Base-by-base conservation (phyloP, 169 alveolate species). In the Plasmodium blacklocki region DNA sequence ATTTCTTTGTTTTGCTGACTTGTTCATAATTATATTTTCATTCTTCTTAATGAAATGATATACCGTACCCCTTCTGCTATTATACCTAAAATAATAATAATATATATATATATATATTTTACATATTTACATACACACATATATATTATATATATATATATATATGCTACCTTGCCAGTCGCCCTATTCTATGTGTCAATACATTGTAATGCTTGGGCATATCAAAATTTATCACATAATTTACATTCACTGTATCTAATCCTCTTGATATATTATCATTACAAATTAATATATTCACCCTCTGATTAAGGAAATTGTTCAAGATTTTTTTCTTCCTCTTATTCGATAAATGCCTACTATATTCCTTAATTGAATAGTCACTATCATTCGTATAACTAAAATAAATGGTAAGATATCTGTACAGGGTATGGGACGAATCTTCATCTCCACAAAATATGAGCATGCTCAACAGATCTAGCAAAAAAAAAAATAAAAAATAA, bases 241-340 rank as follows among this genome's bases (percentile, higher is more conserved):
- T 93, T 54, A 97, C 94, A 47, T 96, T 97, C 26, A 96, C 96
- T 15, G 97, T 95, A 90, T 97, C 98, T 58, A 97, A 80, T 29
- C 99, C 98, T 93, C 99, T 92, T 39, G 98, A 94, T 21, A 98
- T 98, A 7, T 96, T 97, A 86, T 97, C 98, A 1, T 98, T 97
- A 39, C 98, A 98, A 43, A 97, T 95, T 83, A 97, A 80, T 23
- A 96, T 96, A 70, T 83, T 47, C 52, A 68, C 21, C n/a, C 67
- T 54, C 29, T 68, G 58, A 19, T n/a, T 43, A 18, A 83, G 50
- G 70, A 83, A 83, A 9, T 68, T 23, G 7, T 56, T 83, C 45
- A 83, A 23, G 11, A 68, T 83, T 32, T 18, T 67, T 32, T 67
- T 83, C 54, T 15, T 83, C 15, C 52, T 54, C 15, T 23, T 54